These are phyloP conservation scores for Macrotyloma uniflorum DNA, from an alignment of 306 rosid species.

Conservation along the genomic window DNA sequence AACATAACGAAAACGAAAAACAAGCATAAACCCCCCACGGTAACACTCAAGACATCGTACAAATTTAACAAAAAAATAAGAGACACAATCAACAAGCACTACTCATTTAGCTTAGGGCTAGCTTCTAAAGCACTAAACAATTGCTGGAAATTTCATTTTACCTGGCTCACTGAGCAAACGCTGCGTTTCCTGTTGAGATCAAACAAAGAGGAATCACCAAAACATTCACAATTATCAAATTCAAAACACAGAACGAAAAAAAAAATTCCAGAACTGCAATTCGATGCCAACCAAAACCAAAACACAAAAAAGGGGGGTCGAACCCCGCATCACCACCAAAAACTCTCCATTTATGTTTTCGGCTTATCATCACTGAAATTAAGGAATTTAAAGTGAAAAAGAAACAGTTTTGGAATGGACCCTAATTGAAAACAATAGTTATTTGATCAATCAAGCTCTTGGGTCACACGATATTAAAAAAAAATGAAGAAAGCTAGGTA, in stretches of 20 bases:
- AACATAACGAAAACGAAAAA: constrained; percentile 18
- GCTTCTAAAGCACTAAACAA: constrained; percentile 15
- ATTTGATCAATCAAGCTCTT: not conserved
- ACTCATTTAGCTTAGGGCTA: not conserved
- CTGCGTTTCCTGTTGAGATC: constrained; percentile 87
- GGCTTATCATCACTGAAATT: constrained; percentile 1
- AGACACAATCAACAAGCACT: not conserved
- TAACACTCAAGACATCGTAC: not conserved
- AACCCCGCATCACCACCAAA: constrained; percentile 4
- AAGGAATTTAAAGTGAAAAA: constrained; percentile 5
- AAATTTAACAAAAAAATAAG: not conserved
- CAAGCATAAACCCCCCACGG: constrained; percentile 13
- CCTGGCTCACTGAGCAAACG: constrained; percentile 99
- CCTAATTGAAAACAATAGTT: not conserved
- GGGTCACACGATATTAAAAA: not conserved
- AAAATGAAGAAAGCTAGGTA: not conserved
- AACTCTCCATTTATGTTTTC: not conserved
- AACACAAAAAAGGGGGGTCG: not conserved
- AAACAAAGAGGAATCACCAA: constrained; percentile 24
- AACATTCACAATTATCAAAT: constrained; percentile 13
- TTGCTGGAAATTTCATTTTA: constrained; percentile 16
- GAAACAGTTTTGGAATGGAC: not conserved
- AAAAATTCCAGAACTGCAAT: constrained; percentile 3
- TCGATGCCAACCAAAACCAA: constrained; percentile 11
- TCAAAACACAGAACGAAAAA: constrained; percentile 16